Conservation (phyloP, 805 yeast genomes). For the Myxozyma neglecta region DNA sequence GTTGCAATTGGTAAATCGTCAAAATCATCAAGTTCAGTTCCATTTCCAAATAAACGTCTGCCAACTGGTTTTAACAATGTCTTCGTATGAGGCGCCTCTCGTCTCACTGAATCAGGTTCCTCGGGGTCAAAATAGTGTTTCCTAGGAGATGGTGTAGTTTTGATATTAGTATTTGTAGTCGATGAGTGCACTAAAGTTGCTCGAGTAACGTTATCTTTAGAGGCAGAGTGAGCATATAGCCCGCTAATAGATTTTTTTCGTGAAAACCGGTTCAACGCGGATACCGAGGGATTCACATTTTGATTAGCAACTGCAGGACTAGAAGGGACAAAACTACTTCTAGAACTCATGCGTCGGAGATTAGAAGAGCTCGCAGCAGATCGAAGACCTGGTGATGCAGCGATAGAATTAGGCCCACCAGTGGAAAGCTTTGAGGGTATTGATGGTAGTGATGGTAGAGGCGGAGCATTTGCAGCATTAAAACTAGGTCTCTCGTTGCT, state of each 20-base stretch:
- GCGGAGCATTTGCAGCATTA: slow-evolving; percentile 7
- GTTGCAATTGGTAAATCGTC: slow-evolving; percentile 34
- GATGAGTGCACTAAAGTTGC: neutral
- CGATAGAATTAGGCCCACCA: neutral
- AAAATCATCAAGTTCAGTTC: slow-evolving; percentile 41
- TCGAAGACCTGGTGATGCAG: slow-evolving; percentile 8
- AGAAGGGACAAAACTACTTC: slow-evolving; percentile 14
- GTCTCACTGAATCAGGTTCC: slow-evolving; percentile 9
- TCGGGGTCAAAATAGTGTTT: slow-evolving; percentile 1
- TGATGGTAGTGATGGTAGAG: slow-evolving; percentile 14
- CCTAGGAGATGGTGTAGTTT: slow-evolving; percentile 20
- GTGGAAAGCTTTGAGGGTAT: neutral
- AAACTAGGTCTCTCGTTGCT: neutral
- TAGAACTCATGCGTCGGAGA: slow-evolving; percentile 20
- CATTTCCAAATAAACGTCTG: slow-evolving; percentile 35
- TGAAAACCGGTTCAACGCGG: slow-evolving; percentile 3
- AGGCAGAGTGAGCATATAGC: neutral
- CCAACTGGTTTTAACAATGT: slow-evolving; percentile 24
- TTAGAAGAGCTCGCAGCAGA: slow-evolving; percentile 14
- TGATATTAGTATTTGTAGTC: neutral
- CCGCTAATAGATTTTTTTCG: slow-evolving; percentile 9
- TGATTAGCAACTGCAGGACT: neutral
- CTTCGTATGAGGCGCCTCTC: slow-evolving; percentile 24
- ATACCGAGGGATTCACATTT: neutral
- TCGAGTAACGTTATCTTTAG: neutral